These are phyloP conservation scores for Claviceps spartinae DNA, from an alignment of 2,329 filamentous ascomycete genomes.

Conservation along the genomic window DNA sequence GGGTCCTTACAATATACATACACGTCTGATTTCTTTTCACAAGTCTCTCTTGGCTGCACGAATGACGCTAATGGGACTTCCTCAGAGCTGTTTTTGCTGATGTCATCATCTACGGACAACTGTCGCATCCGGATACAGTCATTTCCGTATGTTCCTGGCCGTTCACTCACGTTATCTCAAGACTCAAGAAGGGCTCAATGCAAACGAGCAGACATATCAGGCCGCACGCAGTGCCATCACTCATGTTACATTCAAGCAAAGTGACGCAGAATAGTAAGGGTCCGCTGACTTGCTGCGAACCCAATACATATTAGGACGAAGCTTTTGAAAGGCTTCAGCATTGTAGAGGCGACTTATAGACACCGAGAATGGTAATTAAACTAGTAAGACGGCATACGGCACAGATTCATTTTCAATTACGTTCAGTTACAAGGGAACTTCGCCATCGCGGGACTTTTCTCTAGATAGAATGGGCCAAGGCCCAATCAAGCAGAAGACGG, in stretches of 20 bases:
- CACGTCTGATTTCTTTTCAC: too few relatives aligned
- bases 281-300: slow-evolving; percentile 8
- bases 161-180: background rate
- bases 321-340: slow-evolving; percentile 30
- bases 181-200: background rate
- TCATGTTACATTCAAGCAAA: background rate
- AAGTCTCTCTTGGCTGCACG: background rate
- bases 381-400: slow-evolving; percentile 41
- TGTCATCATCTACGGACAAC: background rate
- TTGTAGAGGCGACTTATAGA: slow-evolving; percentile 41
- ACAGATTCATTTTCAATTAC: slow-evolving; percentile 38
- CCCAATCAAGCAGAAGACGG: too few relatives aligned
- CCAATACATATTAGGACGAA: slow-evolving; percentile 20
- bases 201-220: too few relatives aligned
- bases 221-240: too few relatives aligned
- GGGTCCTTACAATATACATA: background rate
- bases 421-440: slow-evolving; percentile 28
- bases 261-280: background rate
- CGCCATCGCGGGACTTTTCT: slow-evolving; percentile 21
- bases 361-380: slow-evolving; percentile 44
- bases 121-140: background rate
- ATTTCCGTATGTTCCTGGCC: background rate
- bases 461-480: too few relatives aligned
- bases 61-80: background rate
- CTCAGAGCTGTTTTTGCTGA: background rate